These are phyloP conservation scores for Neoscytalidium dimidiatum DNA, from an alignment of 2,329 filamentous ascomycete genomes.

Conservation along the genomic window DNA sequence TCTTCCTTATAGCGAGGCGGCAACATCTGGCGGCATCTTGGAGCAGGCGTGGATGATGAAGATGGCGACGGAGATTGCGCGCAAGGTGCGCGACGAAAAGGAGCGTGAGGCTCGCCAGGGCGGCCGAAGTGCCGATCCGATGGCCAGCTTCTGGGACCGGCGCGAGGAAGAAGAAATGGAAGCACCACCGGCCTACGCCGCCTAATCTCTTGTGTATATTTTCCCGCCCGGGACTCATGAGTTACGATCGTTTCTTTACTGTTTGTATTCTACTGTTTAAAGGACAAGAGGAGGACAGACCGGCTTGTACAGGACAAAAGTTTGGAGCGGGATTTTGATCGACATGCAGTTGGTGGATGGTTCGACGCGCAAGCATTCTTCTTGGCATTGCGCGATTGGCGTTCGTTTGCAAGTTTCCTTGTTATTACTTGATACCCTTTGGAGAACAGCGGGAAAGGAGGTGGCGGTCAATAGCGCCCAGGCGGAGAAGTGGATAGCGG, in stretches of 20 bases:
- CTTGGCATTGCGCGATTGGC: constrained; percentile 8
- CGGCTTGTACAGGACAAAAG: neutral
- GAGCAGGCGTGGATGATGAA: constrained; percentile 88
- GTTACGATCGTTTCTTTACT: constrained; percentile 11
- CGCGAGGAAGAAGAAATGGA: constrained; percentile 31
- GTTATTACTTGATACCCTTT: constrained; percentile 16
- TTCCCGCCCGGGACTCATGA: neutral
- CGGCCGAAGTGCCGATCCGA: neutral
- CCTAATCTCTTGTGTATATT: constrained; percentile 22
- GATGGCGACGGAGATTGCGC: constrained; percentile 89
- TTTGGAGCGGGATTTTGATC: constrained; percentile 9
- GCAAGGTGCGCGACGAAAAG: constrained; percentile 87
- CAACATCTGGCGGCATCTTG: constrained; percentile 56
- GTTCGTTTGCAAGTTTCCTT: constrained; percentile 19
- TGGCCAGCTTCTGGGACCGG: constrained; percentile 26
- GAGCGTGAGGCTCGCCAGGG: constrained; percentile 28
- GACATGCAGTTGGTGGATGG: constrained; percentile 3
- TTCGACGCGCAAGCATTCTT: constrained; percentile 7
- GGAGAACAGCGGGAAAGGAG: constrained; percentile 6
- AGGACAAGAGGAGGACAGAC: neutral
- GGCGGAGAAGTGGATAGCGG: neutral
- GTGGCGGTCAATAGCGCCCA: constrained; percentile 4
- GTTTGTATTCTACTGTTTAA: constrained; percentile 9
- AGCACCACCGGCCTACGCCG: constrained; percentile 37
- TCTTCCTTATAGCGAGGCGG: constrained; percentile 18